Conservation (phyloP, 495 filamentous ascomycete species). For the Lepidopterella palustris region DNA sequence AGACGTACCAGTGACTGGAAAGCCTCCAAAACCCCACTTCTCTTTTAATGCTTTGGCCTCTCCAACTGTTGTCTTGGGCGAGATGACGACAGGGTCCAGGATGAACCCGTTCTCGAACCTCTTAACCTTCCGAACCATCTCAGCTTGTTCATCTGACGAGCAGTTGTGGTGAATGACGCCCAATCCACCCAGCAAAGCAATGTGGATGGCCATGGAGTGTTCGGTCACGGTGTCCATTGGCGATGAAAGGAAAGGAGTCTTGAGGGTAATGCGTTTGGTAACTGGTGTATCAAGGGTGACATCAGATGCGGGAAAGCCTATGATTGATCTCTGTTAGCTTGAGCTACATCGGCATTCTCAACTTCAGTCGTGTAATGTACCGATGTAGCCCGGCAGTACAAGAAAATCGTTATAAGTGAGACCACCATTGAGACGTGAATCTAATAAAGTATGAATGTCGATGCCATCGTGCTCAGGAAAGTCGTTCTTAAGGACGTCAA, state of each 20-base stretch:
- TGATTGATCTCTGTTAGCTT: constrained; percentile 2
- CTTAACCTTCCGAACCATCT: constrained; percentile 99
- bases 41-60: constrained; percentile 91
- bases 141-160: constrained; percentile 85
- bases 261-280: constrained; percentile 88
- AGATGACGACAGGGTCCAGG: constrained; percentile 87
- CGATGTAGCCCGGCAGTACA: constrained; percentile 59
- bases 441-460: constrained; percentile 70
- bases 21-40: constrained; percentile 98
- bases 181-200: constrained; percentile 92
- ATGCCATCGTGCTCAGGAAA: constrained; percentile 78
- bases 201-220: constrained; percentile 98
- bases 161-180: constrained; percentile 99
- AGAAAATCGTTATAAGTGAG: constrained; percentile 81
- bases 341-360: neutral
- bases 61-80: constrained; percentile 76
- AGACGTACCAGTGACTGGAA: constrained; percentile 95
- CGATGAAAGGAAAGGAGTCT: constrained; percentile 90
- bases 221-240: constrained; percentile 99
- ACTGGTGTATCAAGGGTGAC: constrained; percentile 84
- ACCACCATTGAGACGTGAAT: constrained; percentile 81
- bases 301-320: constrained; percentile 82
- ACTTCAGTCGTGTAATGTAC: constrained; percentile 36
- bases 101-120: constrained; percentile 99
- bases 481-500: constrained; percentile 66